These are phyloP conservation scores for Thamnidium elegans DNA, from an alignment of 192 early-diverging fungal genomes.

Conservation along the genomic window DNA sequence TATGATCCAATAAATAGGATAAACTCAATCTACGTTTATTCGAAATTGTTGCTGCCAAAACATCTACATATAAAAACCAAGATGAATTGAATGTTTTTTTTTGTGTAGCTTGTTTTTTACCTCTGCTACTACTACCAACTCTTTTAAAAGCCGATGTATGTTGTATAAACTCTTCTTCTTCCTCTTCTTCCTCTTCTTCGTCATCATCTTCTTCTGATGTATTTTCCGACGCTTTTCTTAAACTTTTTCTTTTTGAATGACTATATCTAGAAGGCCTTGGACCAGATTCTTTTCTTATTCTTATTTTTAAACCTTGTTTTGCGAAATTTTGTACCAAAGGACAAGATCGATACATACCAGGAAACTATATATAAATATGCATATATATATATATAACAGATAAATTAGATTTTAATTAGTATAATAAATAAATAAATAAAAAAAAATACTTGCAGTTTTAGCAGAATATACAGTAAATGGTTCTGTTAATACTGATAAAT, in stretches of 20 bases:
- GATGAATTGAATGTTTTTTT: background rate
- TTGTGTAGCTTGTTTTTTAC: background rate
- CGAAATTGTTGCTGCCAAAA: background rate
- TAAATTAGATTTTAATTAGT: background rate
- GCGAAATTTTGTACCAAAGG: slow-evolving; percentile 83
- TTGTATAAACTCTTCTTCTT: too few species aligned
- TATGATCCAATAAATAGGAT: slow-evolving; percentile 15
- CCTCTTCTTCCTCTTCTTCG: too few species aligned
- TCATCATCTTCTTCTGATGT: background rate
- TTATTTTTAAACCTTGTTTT: slow-evolving; percentile 90
- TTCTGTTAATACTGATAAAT: slow-evolving; percentile 73
- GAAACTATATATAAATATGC: slow-evolving; percentile 32
- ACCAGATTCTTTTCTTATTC: slow-evolving; percentile 80
- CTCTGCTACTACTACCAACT: too few species aligned
- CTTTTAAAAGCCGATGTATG: too few species aligned
- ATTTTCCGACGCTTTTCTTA: background rate
- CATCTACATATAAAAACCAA: background rate
- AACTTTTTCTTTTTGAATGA: background rate
- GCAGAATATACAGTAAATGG: slow-evolving; percentile 84
- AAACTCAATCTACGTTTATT: slow-evolving; percentile 9
- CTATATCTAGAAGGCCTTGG: slow-evolving; percentile 17
- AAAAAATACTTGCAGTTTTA: slow-evolving; percentile 56
- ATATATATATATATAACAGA: background rate
- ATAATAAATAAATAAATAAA: background rate
- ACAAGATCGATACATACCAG: slow-evolving; percentile 65